Evolutionary conservation across 1,284 basidiomycete species (phyloP).

Genomic region (Phaffia rhodozyma): DNA sequence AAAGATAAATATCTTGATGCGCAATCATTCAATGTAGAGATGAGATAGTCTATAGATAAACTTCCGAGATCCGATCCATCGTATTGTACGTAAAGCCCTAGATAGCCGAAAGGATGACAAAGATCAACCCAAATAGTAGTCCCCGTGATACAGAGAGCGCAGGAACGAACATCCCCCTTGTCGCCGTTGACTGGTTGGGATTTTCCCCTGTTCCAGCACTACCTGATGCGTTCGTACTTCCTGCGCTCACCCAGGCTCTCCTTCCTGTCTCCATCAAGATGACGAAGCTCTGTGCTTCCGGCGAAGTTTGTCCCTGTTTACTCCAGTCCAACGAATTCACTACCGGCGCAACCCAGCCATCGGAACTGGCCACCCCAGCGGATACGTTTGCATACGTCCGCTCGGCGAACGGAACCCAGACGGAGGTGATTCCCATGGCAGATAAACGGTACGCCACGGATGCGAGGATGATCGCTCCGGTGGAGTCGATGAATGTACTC

Average conservation of each 20-base stretch:
- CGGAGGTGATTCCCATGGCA: slow-evolving; percentile 31
- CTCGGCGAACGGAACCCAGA: slow-evolving; percentile 24
- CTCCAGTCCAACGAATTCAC: slow-evolving; percentile 49
- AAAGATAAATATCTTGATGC: too few species aligned
- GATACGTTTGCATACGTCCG: slow-evolving; percentile 12
- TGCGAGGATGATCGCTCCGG: slow-evolving; percentile 63
- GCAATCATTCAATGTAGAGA: too few species aligned
- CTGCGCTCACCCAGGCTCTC: slow-evolving; percentile 42
- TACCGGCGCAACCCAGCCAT: slow-evolving; percentile 51
- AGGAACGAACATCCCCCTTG: too few species aligned
- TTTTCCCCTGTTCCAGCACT: slow-evolving; percentile 19
- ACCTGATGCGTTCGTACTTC: slow-evolving; percentile 26
- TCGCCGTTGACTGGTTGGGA: too few species aligned
- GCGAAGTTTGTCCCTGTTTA: slow-evolving; percentile 39
- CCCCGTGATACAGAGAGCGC: too few species aligned
- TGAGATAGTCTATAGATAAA: too few species aligned
- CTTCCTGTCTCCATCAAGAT: slow-evolving; percentile 51
- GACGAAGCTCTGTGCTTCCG: slow-evolving; percentile 51
- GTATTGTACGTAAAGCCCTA: too few species aligned
- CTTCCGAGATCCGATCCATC: too few species aligned
- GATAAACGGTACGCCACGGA: slow-evolving; percentile 53
- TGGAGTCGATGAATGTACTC: slow-evolving; percentile 57
- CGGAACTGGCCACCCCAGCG: slow-evolving; percentile 19
- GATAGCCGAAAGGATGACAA: too few species aligned
- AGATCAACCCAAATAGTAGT: too few species aligned